Evolutionary conservation across 495 filamentous ascomycete genomes (phyloP).

Genomic region (Delitschia confertaspora): DNA sequence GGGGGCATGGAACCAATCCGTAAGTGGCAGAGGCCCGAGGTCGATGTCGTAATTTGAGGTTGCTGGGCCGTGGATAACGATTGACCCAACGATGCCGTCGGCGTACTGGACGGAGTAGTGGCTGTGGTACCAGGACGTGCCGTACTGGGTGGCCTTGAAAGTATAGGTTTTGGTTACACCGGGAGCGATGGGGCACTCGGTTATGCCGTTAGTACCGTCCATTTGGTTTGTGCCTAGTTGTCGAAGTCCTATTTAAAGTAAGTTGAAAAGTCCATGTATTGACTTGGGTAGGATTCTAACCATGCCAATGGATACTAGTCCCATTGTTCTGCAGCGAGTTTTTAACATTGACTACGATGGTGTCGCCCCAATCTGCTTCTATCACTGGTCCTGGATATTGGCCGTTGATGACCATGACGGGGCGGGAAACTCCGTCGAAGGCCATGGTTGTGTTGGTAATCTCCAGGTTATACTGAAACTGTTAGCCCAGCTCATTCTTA

Average conservation of each 20-base stretch:
- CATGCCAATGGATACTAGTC: slow-evolving; percentile 38
- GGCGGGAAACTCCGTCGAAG: slow-evolving; percentile 19
- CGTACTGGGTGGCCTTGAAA: slow-evolving; percentile 35
- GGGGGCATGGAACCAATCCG: slow-evolving; percentile 36
- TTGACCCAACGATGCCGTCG: slow-evolving; percentile 33
- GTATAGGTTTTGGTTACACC: slow-evolving; percentile 32
- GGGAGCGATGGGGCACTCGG: slow-evolving; percentile 36
- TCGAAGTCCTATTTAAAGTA: no score
- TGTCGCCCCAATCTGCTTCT: slow-evolving; percentile 17
- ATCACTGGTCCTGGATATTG: slow-evolving; percentile 28
- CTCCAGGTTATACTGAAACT: slow-evolving; percentile 20
- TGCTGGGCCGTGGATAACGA: slow-evolving; percentile 34
- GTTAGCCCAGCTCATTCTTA: no score
- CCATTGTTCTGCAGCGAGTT: slow-evolving; percentile 34
- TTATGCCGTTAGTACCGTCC: slow-evolving; percentile 35
- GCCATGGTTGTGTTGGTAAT: slow-evolving; percentile 17
- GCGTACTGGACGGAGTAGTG: slow-evolving; percentile 35
- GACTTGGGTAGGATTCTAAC: no score
- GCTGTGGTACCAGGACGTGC: slow-evolving; percentile 36
- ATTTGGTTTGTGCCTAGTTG: slow-evolving; percentile 28
- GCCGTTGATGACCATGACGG: slow-evolving; percentile 23
- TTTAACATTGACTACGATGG: slow-evolving; percentile 23
- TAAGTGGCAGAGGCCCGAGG: slow-evolving; percentile 31
- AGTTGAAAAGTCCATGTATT: no score
- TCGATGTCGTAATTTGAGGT: slow-evolving; percentile 36